These are phyloP conservation scores for Roridomyces roridus DNA, from an alignment of 768 basidiomycete genomes.

Conservation along the genomic window DNA sequence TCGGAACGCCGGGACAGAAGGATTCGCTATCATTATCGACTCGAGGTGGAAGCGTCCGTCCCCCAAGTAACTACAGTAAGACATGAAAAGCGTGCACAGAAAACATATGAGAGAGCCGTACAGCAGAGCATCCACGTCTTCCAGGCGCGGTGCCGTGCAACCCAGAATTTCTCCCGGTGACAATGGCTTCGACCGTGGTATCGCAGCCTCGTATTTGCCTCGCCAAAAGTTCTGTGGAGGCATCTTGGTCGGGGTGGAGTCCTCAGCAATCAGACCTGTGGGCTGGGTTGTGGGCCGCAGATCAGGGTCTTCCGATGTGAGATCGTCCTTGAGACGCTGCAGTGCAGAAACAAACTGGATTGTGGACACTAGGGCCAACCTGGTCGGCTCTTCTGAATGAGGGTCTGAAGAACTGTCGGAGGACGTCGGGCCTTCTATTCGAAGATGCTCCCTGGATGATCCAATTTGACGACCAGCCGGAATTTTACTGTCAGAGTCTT, in stretches of 20 bases:
- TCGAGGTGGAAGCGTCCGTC: constrained; percentile 99
- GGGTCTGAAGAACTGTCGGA: neutral
- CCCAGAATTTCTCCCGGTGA: constrained; percentile 97
- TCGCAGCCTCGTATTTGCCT: constrained; percentile 74
- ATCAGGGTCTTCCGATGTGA: constrained; percentile 50
- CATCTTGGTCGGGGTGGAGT: neutral
- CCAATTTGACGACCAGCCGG: constrained; percentile 53
- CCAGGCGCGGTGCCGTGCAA: constrained; percentile 89
- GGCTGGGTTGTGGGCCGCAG: constrained; percentile 24
- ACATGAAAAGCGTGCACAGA: constrained; percentile 9
- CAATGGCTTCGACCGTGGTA: constrained; percentile 89
- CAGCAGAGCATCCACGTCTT: constrained; percentile 88
- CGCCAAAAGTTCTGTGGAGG: constrained; percentile 45
- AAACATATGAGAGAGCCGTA: constrained; percentile 43
- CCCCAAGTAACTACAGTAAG: constrained; percentile 79
- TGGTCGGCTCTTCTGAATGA: constrained; percentile 50
- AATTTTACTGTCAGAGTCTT: constrained; percentile 49
- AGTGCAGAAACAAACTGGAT: constrained; percentile 97
- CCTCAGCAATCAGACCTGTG: constrained; percentile 5
- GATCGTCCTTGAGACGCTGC: constrained; percentile 83
- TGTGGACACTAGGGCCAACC: constrained; percentile 92
- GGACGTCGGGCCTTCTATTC: constrained; percentile 57
- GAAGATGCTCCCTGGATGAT: constrained; percentile 55
- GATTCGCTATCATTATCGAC: constrained; percentile 99
- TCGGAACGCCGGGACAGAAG: constrained; percentile 90